Conservation (phyloP, 2,329 filamentous ascomycete genomes). For the Massarina eburnea region DNA sequence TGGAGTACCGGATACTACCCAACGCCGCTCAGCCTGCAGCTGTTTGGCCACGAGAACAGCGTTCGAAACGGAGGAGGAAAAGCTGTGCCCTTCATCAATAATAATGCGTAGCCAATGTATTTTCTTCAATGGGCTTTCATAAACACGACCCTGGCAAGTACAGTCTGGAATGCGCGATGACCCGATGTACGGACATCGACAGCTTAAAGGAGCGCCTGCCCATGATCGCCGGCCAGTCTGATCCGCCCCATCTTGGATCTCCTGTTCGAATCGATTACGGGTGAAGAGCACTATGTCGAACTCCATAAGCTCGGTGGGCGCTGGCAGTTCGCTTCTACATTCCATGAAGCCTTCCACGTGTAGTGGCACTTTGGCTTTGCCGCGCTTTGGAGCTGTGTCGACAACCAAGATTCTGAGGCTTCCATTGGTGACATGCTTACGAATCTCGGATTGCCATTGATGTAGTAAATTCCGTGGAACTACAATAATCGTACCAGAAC, state of each 20-base stretch:
- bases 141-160: slow-evolving; percentile 46
- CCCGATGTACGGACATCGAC: slow-evolving; percentile 48
- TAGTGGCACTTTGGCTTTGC: slow-evolving; percentile 13
- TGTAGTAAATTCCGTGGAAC: slow-evolving; percentile 80
- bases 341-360: slow-evolving; percentile 21
- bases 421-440: slow-evolving; percentile 66
- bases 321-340: slow-evolving; percentile 57
- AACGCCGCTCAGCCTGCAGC: slow-evolving; percentile 67
- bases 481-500: slow-evolving; percentile 72
- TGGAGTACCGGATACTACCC: slow-evolving; percentile 90
- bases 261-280: slow-evolving; percentile 69
- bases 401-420: slow-evolving; percentile 68
- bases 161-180: slow-evolving; percentile 48
- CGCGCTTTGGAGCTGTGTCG: slow-evolving; percentile 39
- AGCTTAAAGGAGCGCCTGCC: slow-evolving; percentile 24
- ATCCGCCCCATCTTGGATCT: slow-evolving; percentile 58
- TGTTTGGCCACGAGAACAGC: slow-evolving; percentile 59
- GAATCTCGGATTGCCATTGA: slow-evolving; percentile 82
- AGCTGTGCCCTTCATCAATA: slow-evolving; percentile 86
- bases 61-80: slow-evolving; percentile 68
- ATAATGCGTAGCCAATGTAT: slow-evolving; percentile 87
- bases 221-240: slow-evolving; percentile 44
- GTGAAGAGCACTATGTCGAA: slow-evolving; percentile 82
- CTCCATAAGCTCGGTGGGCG: slow-evolving; percentile 58
- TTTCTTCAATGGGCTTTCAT: slow-evolving; percentile 64